Evolutionary conservation across 2,329 filamentous ascomycete genomes (phyloP), one percentile per base, ranked within the genome.

Genomic region (Whalleya microplaca): DNA sequence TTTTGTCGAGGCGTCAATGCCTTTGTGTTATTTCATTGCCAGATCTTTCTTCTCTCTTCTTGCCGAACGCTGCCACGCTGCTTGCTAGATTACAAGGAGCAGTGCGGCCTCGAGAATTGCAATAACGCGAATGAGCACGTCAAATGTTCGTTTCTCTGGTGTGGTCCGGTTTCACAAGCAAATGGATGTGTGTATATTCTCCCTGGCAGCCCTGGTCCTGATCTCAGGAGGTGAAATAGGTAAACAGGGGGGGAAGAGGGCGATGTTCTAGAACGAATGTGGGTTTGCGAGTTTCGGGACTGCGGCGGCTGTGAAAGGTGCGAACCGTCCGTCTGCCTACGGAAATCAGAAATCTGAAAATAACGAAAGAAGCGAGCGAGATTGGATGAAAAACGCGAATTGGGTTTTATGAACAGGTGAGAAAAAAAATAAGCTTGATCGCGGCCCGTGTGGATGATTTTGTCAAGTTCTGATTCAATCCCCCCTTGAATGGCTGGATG

Each of bases 1-100:
- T 27, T 53, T 65, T 56, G 55, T 65, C 61, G 60, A 63, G 52
- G 62, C 48, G 59, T 62, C 61, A 65, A 62, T 58, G 61, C 55
- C 64, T 65, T 65, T 67, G 64, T 67, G 64, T 66, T 58, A 64
- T 61, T 55, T 62, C 64, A 62, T 59, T 59, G 60, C 48, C 51
- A 53, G 40, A n/a, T 21, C 55, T 51, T 51, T 43, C 48, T 48
- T 6, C 40, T 19, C 16, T 21, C 20, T 51, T 53, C 27, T 44
- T 42, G 44, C 41, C 21, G 8, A 42, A 45, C 27, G 51, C 37
- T 51, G 37, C 47, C 46, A n/a, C n/a, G n/a, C n/a, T n/a, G 41
- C 27, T 47, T 46, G 51, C 16, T 58, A 45, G 21, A 51, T 49
- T 42, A 40, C 27, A 53, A 53, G 19, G 40, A 55, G 27, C n/a